Evolutionary conservation across 768 basidiomycete genomes (phyloP).

Genomic region (Lentinula detonsa): DNA sequence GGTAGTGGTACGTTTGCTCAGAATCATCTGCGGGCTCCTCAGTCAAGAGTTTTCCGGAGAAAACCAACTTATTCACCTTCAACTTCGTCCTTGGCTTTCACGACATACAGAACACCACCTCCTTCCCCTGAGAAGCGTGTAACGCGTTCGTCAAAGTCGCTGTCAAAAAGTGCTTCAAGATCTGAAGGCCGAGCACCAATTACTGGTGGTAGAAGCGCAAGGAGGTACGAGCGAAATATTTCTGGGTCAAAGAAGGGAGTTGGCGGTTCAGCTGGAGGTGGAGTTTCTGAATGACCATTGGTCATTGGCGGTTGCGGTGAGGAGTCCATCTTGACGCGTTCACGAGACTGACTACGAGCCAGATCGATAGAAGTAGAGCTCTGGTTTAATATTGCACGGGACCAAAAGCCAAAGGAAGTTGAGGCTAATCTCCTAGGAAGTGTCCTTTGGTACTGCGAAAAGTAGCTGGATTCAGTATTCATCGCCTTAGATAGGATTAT

Average conservation of each 20-base stretch:
- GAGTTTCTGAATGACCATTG: constrained; percentile 12
- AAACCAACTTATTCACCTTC: constrained; percentile 47
- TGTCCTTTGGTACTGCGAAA: constrained; percentile 20
- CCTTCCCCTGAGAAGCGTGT: constrained; percentile 70
- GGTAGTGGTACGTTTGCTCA: constrained; percentile 57
- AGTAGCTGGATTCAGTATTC: constrained; percentile 19
- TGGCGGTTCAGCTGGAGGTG: constrained; percentile 29
- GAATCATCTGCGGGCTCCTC: constrained; percentile 48
- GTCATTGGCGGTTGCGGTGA: not conserved
- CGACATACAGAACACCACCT: constrained; percentile 75
- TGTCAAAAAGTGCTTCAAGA: constrained; percentile 59
- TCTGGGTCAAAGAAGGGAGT: constrained; percentile 55
- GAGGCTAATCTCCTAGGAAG: constrained; percentile 16
- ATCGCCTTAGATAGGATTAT: constrained; percentile 4
- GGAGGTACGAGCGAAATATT: constrained; percentile 66
- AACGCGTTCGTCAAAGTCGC: constrained; percentile 69
- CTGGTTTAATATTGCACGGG: not conserved
- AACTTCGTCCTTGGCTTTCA: constrained; percentile 68
- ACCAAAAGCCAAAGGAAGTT: not conserved
- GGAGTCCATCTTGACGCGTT: constrained; percentile 2
- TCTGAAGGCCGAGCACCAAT: constrained; percentile 68
- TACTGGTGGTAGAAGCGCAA: constrained; percentile 70
- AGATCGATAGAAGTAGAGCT: not conserved
- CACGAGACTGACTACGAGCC: not conserved
- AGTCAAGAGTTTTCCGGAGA: not conserved